Evolutionary conservation across 2,329 filamentous ascomycete species (phyloP).

Genomic region (Hymenoscyphus fraxineus): DNA sequence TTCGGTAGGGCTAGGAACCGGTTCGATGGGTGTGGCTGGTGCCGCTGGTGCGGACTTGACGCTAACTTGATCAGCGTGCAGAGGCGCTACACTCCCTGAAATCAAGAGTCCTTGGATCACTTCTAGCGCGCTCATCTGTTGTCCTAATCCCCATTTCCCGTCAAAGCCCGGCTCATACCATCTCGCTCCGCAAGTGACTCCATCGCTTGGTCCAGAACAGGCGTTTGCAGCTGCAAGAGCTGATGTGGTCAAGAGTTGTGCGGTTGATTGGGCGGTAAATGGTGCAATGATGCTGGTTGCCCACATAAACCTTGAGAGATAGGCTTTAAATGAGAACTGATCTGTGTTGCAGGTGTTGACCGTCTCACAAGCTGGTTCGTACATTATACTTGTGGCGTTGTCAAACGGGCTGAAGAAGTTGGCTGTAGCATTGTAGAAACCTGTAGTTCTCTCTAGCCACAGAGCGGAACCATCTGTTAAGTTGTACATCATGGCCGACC

Average conservation of each 20-base stretch:
- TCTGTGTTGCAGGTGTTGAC: conserved; percentile 55
- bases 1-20: conserved; percentile 10
- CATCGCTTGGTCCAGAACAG: conserved; percentile 53
- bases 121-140: conserved; percentile 64
- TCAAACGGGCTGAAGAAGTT: conserved; percentile 52
- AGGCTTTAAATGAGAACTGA: conserved; percentile 66
- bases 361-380: conserved; percentile 62
- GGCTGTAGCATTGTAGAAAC: conserved; percentile 48
- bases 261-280: conserved; percentile 46
- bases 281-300: conserved; percentile 54
- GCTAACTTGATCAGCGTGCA: conserved; percentile 23
- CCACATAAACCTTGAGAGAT: conserved; percentile 62
- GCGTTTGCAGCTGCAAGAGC: conserved; percentile 52
- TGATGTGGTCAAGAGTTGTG: conserved; percentile 46
- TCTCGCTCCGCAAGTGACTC: conserved; percentile 52
- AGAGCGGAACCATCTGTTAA: conserved; percentile 46
- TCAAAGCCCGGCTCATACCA: conserved; percentile 60
- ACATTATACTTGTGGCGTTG: conserved; percentile 58
- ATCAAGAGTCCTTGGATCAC: conserved; percentile 57
- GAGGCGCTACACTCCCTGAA: conserved; percentile 41
- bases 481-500: conserved; percentile 61
- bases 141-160: conserved; percentile 52
- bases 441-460: conserved; percentile 52
- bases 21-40: conserved; percentile 8
- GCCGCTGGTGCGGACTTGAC: conserved; percentile 9